phyloP scores from a whole-genome alignment of 495 filamentous ascomycete genomes.

The Hypoxylon perforatum region DNA sequence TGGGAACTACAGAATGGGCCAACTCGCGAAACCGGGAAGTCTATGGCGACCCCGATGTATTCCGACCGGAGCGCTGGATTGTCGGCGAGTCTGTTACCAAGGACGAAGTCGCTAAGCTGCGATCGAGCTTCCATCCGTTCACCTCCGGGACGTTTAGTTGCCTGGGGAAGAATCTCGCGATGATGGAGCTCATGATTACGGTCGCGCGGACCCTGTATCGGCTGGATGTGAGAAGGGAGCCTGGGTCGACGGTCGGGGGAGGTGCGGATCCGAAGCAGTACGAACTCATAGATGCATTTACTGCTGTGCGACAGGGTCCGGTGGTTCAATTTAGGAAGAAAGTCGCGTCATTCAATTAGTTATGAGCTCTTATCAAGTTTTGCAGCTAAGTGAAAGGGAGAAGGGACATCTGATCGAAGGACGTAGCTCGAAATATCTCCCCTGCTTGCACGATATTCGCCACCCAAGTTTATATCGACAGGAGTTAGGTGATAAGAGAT shows the following conservation, averaged over 20 bases:
- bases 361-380: too few species aligned
- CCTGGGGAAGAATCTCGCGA: slow-evolving; percentile 45
- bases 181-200: slow-evolving; percentile 43
- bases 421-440: too few species aligned
- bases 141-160: slow-evolving; percentile 41
- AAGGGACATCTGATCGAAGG: too few species aligned
- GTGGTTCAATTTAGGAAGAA: slow-evolving; percentile 24
- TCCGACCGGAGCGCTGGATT: slow-evolving; percentile 64
- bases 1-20: slow-evolving; percentile 68
- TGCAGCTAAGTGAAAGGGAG: too few species aligned
- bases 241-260: slow-evolving; percentile 21
- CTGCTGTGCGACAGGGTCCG: slow-evolving; percentile 21
- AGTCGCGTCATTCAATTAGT: too few species aligned
- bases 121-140: slow-evolving; percentile 34
- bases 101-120: slow-evolving; percentile 18
- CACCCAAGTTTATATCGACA: too few species aligned
- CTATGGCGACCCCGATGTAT: slow-evolving; percentile 55
- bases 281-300: slow-evolving; percentile 21
- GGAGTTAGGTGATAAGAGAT: too few species aligned
- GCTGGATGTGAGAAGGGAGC: slow-evolving; percentile 20
- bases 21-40: slow-evolving; percentile 59
- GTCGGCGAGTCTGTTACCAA: slow-evolving; percentile 30
- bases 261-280: slow-evolving; percentile 21
- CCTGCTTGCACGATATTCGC: too few species aligned
- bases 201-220: slow-evolving; percentile 35